phyloP scores from a whole-genome alignment of 768 basidiomycete species.

The Boletus rubroflammeus region DNA sequence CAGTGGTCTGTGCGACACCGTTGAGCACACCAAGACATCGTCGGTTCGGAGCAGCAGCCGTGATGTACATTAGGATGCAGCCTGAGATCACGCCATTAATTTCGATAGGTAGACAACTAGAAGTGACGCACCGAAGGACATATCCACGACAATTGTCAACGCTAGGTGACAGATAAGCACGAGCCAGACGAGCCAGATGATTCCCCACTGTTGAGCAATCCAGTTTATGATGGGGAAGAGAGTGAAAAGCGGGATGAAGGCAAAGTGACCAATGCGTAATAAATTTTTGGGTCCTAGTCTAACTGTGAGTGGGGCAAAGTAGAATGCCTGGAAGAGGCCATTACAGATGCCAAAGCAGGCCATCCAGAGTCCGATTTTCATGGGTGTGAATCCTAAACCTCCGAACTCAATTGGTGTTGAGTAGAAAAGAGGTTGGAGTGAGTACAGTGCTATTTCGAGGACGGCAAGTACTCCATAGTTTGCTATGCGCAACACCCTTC shows the following conservation, averaged over 20 bases:
- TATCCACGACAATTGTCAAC: constrained; percentile 23
- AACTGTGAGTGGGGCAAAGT: constrained; percentile 31
- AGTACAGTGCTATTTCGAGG: constrained; percentile 33
- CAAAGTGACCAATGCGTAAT: constrained; percentile 24
- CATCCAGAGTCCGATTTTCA: constrained; percentile 36
- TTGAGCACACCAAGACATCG: constrained; percentile 69
- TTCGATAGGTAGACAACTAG: neutral
- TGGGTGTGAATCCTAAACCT: constrained; percentile 36
- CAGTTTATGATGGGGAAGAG: constrained; percentile 32
- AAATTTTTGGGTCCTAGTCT: constrained; percentile 32
- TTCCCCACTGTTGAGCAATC: constrained; percentile 24
- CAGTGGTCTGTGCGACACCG: constrained; percentile 39
- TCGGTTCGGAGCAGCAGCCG: constrained; percentile 60
- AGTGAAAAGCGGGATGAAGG: constrained; percentile 30
- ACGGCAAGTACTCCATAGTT: constrained; percentile 38
- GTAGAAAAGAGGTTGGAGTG: constrained; percentile 39
- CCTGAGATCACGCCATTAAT: constrained; percentile 35
- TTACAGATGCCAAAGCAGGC: constrained; percentile 33
- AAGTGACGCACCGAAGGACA: constrained; percentile 33
- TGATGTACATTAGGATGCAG: constrained; percentile 67
- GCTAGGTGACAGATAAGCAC: constrained; percentile 24
- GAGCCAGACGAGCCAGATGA: constrained; percentile 27
- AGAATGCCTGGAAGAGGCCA: constrained; percentile 31
- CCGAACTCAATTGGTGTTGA: constrained; percentile 35
- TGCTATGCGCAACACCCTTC: constrained; percentile 30